phyloP scores from a whole-genome alignment of 495 filamentous ascomycete genomes.

The Hypoxylon intermedium region DNA sequence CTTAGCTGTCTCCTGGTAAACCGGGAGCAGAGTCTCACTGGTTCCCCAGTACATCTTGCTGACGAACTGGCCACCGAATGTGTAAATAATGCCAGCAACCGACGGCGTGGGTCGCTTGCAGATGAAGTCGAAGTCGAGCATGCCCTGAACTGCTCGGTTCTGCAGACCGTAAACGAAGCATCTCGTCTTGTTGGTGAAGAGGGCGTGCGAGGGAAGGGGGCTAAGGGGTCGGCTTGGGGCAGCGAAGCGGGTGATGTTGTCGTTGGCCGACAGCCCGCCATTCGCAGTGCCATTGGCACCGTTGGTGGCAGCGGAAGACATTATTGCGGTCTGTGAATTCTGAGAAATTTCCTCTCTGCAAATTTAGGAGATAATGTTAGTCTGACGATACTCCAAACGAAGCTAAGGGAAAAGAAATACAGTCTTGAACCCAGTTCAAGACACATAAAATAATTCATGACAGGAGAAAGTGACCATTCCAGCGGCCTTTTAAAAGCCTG shows the following conservation, averaged over 20 bases:
- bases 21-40: slow-evolving; percentile 96
- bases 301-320: slow-evolving; percentile 56
- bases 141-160: slow-evolving; percentile 97
- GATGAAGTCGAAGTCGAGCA: slow-evolving; percentile 99
- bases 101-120: slow-evolving; percentile 97
- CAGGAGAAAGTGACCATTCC: slow-evolving; percentile 1
- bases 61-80: slow-evolving; percentile 99
- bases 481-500: slow-evolving; percentile 1
- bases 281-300: slow-evolving; percentile 48
- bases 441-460: neutral
- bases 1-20: slow-evolving; percentile 94
- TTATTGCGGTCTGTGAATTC: slow-evolving; percentile 39
- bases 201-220: slow-evolving; percentile 79
- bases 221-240: slow-evolving; percentile 91
- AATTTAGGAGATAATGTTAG: slow-evolving; percentile 16
- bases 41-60: slow-evolving; percentile 99
- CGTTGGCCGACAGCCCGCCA: slow-evolving; percentile 76
- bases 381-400: neutral
- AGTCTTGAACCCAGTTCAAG: slow-evolving; percentile 1
- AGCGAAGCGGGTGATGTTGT: slow-evolving; percentile 96
- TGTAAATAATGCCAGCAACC: slow-evolving; percentile 99
- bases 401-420: neutral
- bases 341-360: slow-evolving; percentile 16
- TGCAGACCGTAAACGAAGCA: slow-evolving; percentile 99
- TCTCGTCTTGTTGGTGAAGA: slow-evolving; percentile 99